A percentile compares a stretch with the other conserved stretches of the same genome.
These are phyloP conservation scores for Wickerhamiella alocasiicola DNA, from an alignment of 805 yeast genomes.

Conservation along the genomic window DNA sequence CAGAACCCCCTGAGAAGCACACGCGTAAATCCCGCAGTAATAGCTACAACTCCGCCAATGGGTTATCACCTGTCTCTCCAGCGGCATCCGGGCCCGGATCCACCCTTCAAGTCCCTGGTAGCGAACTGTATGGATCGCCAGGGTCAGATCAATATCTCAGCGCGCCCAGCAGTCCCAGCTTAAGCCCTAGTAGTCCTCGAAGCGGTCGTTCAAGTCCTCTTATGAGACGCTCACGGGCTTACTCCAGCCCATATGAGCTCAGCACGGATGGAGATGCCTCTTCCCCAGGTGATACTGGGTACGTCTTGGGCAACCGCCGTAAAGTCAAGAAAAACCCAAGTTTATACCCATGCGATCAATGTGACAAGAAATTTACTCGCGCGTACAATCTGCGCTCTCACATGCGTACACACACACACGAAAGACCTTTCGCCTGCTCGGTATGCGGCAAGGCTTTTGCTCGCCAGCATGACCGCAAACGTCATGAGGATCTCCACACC, in stretches of 20 bases:
- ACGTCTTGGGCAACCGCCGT: slow-evolving; percentile 26
- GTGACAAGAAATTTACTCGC: slow-evolving; percentile 79
- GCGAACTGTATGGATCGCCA: not conserved
- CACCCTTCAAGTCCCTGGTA: slow-evolving; percentile 8
- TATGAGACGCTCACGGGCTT: slow-evolving; percentile 1
- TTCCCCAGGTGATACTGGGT: slow-evolving; percentile 1
- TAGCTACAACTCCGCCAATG: no score
- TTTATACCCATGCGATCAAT: slow-evolving; percentile 61
- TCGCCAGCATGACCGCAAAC: slow-evolving; percentile 60
- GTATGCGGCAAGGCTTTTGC: slow-evolving; percentile 60
- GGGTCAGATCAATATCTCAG: slow-evolving; percentile 3
- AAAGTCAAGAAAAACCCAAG: slow-evolving; percentile 62
- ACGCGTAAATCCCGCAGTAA: no score
- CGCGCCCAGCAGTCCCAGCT: slow-evolving; percentile 9
- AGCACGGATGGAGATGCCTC: slow-evolving; percentile 7
- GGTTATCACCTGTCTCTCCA: no score
- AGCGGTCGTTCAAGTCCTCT: slow-evolving; percentile 3
- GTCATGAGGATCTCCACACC: slow-evolving; percentile 65
- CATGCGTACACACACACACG: slow-evolving; percentile 70
- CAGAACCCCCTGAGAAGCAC: no score
- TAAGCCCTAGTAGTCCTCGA: slow-evolving; percentile 6
- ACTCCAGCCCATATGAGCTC: slow-evolving; percentile 9
- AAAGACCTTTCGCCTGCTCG: slow-evolving; percentile 55
- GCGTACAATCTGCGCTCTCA: slow-evolving; percentile 91
- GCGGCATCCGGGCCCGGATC: not conserved